These are phyloP conservation scores for Cercospora canescens DNA, from an alignment of 2,329 filamentous ascomycete species.

Conservation along the genomic window DNA sequence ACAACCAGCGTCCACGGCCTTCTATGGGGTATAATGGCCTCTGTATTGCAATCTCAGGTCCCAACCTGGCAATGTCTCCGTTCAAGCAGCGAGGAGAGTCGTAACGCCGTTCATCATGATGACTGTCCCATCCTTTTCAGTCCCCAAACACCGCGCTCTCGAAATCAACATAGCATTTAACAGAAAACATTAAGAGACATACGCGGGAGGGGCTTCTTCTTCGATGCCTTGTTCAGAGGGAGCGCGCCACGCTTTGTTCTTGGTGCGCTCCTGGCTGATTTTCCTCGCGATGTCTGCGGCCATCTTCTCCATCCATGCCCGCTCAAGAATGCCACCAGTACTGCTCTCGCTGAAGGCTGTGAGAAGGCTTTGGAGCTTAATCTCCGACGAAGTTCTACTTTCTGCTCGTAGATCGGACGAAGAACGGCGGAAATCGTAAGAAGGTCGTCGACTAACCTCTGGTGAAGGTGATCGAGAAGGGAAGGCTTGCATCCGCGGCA, in stretches of 20 bases:
- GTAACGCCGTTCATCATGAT: constrained; percentile 4
- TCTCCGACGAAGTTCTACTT: constrained; percentile 14
- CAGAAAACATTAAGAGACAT: constrained; percentile 32
- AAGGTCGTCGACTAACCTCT: constrained; percentile 19
- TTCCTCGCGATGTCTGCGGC: constrained; percentile 85
- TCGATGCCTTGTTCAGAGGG: constrained; percentile 19
- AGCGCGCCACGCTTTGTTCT: constrained; percentile 26
- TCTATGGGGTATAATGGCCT: neutral
- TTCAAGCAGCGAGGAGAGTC: neutral
- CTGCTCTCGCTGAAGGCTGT: constrained; percentile 27
- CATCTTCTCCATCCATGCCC: constrained; percentile 91
- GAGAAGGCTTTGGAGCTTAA: constrained; percentile 27
- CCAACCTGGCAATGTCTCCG: neutral
- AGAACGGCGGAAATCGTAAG: constrained; percentile 16
- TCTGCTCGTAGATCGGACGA: constrained; percentile 13
- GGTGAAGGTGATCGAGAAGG: constrained; percentile 27
- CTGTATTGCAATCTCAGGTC: neutral
- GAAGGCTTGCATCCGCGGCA: constrained; percentile 20
- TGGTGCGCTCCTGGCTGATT: constrained; percentile 79
- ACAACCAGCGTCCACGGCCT: neutral
- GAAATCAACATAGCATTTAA: neutral
- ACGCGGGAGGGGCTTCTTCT: constrained; percentile 38
- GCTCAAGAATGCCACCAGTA: constrained; percentile 64
- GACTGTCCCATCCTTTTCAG: neutral
- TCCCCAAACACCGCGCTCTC: constrained; percentile 5